Evolutionary conservation across 23 red algal genomes (phyloP).

Genomic region (Pyropia yezoensis): DNA sequence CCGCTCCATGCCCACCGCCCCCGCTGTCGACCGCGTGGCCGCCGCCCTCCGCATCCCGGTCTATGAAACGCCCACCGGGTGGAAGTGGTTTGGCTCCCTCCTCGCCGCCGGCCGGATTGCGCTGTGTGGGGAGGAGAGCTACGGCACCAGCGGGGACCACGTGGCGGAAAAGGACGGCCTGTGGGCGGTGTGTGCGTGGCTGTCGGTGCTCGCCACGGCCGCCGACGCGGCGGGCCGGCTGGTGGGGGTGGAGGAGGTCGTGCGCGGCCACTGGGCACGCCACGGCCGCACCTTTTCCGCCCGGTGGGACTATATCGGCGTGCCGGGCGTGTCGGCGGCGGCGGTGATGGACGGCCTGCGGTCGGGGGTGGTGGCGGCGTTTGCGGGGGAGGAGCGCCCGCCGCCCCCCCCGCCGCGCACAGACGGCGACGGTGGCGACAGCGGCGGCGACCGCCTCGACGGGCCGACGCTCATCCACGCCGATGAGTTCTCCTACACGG

Average conservation of each 20-base stretch:
- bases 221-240: slow-evolving; percentile 52
- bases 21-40: slow-evolving; percentile 75
- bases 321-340: slow-evolving; percentile 41
- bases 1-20: slow-evolving; percentile 89
- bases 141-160: slow-evolving; percentile 84
- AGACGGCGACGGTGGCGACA: slow-evolving; percentile 6
- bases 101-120: slow-evolving; percentile 63
- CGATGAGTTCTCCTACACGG: slow-evolving; percentile 82
- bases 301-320: slow-evolving; percentile 88
- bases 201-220: slow-evolving; percentile 70
- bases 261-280: slow-evolving; percentile 56
- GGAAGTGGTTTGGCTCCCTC: slow-evolving; percentile 97
- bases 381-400: background rate
- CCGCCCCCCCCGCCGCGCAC: slow-evolving; percentile 6
- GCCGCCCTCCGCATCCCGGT: slow-evolving; percentile 47
- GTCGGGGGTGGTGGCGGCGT: background rate
- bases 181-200: slow-evolving; percentile 84
- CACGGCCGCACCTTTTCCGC: slow-evolving; percentile 91
- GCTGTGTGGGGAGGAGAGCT: slow-evolving; percentile 96
- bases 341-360: slow-evolving; percentile 65
- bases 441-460: slow-evolving; percentile 18
- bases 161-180: slow-evolving; percentile 98
- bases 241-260: slow-evolving; percentile 71
- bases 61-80: slow-evolving; percentile 90
- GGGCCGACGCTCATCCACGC: slow-evolving; percentile 40